Evolutionary conservation across 805 yeast species (phyloP).

Genomic region (Teunomyces pallodes): DNA sequence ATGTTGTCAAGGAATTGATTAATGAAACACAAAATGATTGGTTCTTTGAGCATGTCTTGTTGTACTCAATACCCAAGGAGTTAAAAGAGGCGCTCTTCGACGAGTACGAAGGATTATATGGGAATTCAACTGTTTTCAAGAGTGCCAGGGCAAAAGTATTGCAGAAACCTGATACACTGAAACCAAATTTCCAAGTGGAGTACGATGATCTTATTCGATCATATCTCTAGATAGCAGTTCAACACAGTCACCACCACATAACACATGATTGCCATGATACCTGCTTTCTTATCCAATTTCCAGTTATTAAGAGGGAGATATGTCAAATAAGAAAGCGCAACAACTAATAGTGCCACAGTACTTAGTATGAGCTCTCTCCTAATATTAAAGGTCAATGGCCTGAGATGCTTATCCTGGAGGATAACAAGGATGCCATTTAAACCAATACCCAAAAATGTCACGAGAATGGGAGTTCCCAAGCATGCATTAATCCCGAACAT

Average conservation of each 20-base stretch:
- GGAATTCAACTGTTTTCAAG: constrained; percentile 7
- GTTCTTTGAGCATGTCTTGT: constrained; percentile 32
- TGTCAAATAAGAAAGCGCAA: constrained; percentile 20
- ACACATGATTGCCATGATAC: constrained; percentile 22
- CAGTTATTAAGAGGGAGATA: constrained; percentile 33
- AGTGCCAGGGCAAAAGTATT: constrained; percentile 7
- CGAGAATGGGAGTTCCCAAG: constrained; percentile 51
- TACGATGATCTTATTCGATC: not conserved
- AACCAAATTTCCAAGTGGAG: not conserved
- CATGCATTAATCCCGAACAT: constrained; percentile 49
- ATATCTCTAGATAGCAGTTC: constrained; percentile 13
- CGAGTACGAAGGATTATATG: constrained; percentile 15
- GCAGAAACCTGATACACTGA: not conserved
- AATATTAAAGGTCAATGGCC: constrained; percentile 18
- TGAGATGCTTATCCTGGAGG: constrained; percentile 1
- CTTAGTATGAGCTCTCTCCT: constrained; percentile 22
- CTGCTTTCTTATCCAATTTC: constrained; percentile 31
- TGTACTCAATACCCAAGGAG: constrained; percentile 19
- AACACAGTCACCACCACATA: constrained; percentile 17
- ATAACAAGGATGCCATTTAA: constrained; percentile 31
- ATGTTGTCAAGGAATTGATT: constrained; percentile 29
- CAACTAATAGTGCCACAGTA: constrained; percentile 22
- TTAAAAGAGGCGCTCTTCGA: constrained; percentile 20
- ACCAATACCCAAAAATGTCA: constrained; percentile 51
- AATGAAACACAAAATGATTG: constrained; percentile 30